These are phyloP conservation scores for Plantago ovata DNA, from an alignment of 257 asterid species.

Conservation along the genomic window DNA sequence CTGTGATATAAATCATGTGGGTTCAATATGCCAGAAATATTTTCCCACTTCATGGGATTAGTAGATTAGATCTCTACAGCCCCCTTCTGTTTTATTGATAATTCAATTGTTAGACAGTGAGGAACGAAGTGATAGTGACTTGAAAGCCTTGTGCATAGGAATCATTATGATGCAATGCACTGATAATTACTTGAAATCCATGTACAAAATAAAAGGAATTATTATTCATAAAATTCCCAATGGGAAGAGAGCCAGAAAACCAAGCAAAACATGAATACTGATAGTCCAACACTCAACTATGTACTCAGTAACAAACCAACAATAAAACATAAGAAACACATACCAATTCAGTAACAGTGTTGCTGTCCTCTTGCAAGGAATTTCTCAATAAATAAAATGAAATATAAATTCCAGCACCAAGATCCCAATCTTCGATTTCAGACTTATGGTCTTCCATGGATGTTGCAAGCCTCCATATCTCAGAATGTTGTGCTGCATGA, in stretches of 20 bases:
- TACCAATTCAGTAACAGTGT: conserved; percentile 62
- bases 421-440: conserved; percentile 94
- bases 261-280: background rate
- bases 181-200: conserved; percentile 1
- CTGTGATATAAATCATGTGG: too few relatives aligned
- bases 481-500: conserved; percentile 66
- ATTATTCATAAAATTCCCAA: too few relatives aligned
- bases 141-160: too few relatives aligned
- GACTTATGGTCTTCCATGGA: conserved; percentile 78
- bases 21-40: background rate
- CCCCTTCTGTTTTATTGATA: conserved; percentile 6
- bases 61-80: conserved; percentile 2
- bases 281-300: background rate
- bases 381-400: conserved; percentile 60
- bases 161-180: too few relatives aligned
- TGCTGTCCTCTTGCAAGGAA: conserved; percentile 63
- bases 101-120: background rate
- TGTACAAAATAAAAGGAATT: conserved; percentile 9
- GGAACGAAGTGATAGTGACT: background rate
- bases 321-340: conserved; percentile 13
- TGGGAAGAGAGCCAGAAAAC: too few relatives aligned
- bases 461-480: conserved; percentile 75
- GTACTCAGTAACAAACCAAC: background rate
- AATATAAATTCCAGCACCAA: conserved; percentile 88
- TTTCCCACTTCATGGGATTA: conserved; percentile 10